A percentile compares a stretch with the other conserved stretches of the same genome.
Conservation (phyloP, 2,329 filamentous ascomycete genomes). For the Fusarium pseudonygamai region DNA sequence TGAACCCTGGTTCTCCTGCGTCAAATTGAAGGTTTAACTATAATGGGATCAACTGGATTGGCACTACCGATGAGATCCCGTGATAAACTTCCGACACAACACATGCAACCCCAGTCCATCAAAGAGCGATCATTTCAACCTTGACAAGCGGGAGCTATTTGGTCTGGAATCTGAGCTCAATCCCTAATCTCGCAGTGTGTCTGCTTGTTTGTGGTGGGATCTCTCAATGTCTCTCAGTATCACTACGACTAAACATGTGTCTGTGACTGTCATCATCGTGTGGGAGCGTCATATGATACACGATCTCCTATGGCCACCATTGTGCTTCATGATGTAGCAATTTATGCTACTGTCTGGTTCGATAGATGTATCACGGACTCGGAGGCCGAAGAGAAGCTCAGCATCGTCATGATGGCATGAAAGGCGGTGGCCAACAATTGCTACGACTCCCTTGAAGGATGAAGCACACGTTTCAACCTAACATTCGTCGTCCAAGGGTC, state of each 20-base stretch:
- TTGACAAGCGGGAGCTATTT: neutral
- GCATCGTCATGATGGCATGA: constrained; percentile 19
- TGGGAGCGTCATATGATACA: constrained; percentile 14
- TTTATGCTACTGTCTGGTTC: neutral
- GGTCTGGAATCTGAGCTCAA: neutral
- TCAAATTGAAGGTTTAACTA: constrained; percentile 10
- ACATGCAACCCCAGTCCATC: constrained; percentile 24
- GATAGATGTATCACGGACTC: neutral
- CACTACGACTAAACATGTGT: neutral
- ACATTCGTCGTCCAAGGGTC: constrained; percentile 19
- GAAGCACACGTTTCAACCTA: constrained; percentile 28
- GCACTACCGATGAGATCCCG: neutral
- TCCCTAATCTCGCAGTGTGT: neutral
- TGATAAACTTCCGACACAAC: constrained; percentile 21
- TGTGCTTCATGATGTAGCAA: neutral
- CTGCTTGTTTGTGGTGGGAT: neutral
- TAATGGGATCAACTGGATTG: constrained; percentile 19
- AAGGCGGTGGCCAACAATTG: neutral
- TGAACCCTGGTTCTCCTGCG: constrained; percentile 9
- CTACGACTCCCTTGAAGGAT: neutral
- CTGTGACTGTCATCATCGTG: neutral
- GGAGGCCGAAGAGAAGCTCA: neutral
- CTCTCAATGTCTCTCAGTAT: neutral
- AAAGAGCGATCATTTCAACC: constrained; percentile 7
- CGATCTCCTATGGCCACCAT: neutral